A percentile compares a stretch with the other conserved stretches of the same genome.
These are phyloP conservation scores for Sporothrix pallida DNA, from an alignment of 2,329 filamentous ascomycete genomes.

Conservation along the genomic window DNA sequence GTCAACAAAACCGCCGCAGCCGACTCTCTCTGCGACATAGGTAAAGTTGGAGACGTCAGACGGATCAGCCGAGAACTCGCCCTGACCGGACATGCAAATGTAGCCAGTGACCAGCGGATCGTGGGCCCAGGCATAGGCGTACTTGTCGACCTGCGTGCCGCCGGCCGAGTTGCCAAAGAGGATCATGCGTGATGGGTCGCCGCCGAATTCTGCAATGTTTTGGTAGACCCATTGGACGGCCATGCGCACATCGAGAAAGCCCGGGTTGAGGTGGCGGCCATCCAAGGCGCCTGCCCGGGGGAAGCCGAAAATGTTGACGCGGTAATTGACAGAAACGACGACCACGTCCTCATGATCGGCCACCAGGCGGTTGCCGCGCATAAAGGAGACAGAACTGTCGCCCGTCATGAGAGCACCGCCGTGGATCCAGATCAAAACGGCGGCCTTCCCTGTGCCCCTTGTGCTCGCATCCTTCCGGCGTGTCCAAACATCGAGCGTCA, in stretches of 20 bases:
- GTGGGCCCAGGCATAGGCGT: slow-evolving; percentile 10
- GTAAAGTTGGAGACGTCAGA: slow-evolving; percentile 13
- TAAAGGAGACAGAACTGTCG: slow-evolving; percentile 43
- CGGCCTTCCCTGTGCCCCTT: neutral
- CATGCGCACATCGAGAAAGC: slow-evolving; percentile 55
- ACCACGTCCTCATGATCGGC: slow-evolving; percentile 52
- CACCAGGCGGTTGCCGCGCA: slow-evolving; percentile 50
- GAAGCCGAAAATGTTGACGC: slow-evolving; percentile 52
- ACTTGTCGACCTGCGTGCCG: slow-evolving; percentile 22
- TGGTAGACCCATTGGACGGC: slow-evolving; percentile 56
- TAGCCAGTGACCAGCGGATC: slow-evolving; percentile 22
- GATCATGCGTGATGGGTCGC: slow-evolving; percentile 35
- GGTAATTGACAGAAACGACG: slow-evolving; percentile 55
- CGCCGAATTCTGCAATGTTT: slow-evolving; percentile 51
- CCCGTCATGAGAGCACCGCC: slow-evolving; percentile 38
- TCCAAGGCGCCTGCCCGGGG: slow-evolving; percentile 42
- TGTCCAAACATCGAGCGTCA: slow-evolving; percentile 22
- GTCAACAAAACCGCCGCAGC: neutral
- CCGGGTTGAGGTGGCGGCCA: slow-evolving; percentile 48
- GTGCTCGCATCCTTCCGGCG: neutral
- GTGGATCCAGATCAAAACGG: slow-evolving; percentile 21
- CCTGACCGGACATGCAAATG: slow-evolving; percentile 24
- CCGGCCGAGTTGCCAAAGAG: slow-evolving; percentile 24
- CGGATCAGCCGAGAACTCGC: slow-evolving; percentile 23
- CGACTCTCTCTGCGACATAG: slow-evolving; percentile 8